These are phyloP conservation scores for Chlamydomonas urium DNA, from an alignment of 139 green algal species.

Conservation along the genomic window DNA sequence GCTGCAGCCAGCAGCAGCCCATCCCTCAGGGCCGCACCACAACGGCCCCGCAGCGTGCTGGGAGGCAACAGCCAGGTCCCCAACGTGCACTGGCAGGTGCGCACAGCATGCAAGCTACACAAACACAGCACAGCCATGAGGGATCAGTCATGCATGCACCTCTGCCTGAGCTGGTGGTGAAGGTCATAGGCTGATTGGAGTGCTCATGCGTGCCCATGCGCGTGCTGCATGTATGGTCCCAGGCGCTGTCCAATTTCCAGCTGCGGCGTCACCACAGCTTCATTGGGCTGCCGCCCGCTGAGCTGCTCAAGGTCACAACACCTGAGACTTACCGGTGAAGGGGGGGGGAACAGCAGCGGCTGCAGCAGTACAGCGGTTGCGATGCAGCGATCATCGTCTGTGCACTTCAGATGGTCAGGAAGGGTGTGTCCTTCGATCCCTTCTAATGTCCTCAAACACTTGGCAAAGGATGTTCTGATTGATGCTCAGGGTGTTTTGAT, in stretches of 20 bases:
- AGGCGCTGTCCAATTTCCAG: neutral
- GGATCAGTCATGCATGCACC: too few relatives aligned
- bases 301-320: neutral
- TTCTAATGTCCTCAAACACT: neutral
- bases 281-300: neutral
- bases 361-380: neutral
- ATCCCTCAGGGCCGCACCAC: neutral
- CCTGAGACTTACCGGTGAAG: neutral
- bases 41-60: slow-evolving; percentile 5
- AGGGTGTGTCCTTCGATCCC: neutral
- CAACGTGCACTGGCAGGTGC: slow-evolving; percentile 21
- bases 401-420: neutral
- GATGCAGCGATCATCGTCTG: neutral
- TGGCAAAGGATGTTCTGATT: too few relatives aligned
- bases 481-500: neutral
- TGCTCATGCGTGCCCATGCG: too few relatives aligned
- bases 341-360: neutral
- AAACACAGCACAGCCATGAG: too few relatives aligned
- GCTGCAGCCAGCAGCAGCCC: too few relatives aligned
- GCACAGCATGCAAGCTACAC: neutral
- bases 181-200: too few relatives aligned
- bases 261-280: neutral
- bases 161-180: too few relatives aligned
- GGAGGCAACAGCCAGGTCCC: slow-evolving; percentile 18
- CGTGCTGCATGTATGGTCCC: too few relatives aligned